These are phyloP conservation scores for Vitellaria paradoxa DNA, from an alignment of 179 eudicot species.

Conservation along the genomic window DNA sequence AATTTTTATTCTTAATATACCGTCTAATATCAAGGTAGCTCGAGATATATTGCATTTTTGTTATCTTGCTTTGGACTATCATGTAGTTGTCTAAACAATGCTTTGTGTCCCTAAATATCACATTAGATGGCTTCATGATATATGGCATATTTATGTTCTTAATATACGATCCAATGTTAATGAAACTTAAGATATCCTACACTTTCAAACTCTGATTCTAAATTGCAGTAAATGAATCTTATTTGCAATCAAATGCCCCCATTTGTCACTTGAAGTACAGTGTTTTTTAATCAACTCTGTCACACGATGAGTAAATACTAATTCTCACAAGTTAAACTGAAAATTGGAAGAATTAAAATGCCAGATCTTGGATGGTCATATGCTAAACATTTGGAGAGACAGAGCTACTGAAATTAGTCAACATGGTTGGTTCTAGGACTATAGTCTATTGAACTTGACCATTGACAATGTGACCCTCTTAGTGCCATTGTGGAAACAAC, in stretches of 20 bases:
- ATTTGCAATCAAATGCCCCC: neutral
- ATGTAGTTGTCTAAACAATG: too few relatives aligned
- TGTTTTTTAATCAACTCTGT: neutral
- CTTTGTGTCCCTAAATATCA: too few relatives aligned
- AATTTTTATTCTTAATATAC: neutral
- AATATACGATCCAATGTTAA: too few relatives aligned
- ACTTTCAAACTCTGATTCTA: conserved; percentile 7
- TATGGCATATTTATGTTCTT: too few relatives aligned
- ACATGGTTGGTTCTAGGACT: conserved; percentile 91
- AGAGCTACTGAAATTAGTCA: conserved; percentile 70
- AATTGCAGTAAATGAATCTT: neutral
- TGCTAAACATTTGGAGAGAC: conserved; percentile 86
- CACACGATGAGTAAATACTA: neutral
- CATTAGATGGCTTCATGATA: too few relatives aligned
- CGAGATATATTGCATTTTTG: neutral
- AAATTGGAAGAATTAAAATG: conserved; percentile 1
- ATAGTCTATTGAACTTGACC: conserved; percentile 47
- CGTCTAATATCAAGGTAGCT: neutral
- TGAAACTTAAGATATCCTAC: too few relatives aligned
- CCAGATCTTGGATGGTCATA: conserved; percentile 88
- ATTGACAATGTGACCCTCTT: conserved; percentile 91
- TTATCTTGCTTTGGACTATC: too few relatives aligned
- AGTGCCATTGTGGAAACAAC: conserved; percentile 87
- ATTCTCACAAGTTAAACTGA: conserved; percentile 6
- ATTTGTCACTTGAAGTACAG: neutral